Evolutionary conservation across 257 asterid species (phyloP), one percentile per base, ranked within the genome.

Genomic region (Nicotiana tabacum): DNA sequence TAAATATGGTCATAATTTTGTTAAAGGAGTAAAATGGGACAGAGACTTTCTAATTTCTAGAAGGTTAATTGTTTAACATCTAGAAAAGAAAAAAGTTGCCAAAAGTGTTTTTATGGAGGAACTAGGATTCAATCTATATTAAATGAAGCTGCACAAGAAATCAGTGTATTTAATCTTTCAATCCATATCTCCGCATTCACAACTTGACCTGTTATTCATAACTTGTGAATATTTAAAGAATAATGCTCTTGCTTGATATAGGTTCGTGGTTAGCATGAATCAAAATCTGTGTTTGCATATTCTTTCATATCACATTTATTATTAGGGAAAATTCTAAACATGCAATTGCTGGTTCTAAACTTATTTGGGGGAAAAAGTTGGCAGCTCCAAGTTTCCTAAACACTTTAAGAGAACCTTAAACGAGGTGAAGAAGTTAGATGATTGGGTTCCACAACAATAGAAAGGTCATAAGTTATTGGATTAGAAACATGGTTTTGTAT

Each of bases 401-500:
- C 68, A 24, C 37, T 27, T 27, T 7, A 64, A 64, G 46, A 30
- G 72, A 65, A 65, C 43, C 21, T 12, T 30, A 65, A 13, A 13
- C 32, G 21, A 65, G 43, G 43, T 65, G 43, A 33, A 64, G 69
- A 64, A 64, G 69, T 29, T 66, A 29, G 72, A 66, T 66, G 46
- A 66, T 66, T 66, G 72, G 72, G 10, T 66, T 30, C 72, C 5
- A 1, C 72, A 24, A 56, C 12, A 72, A 46, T 46, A 46, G 78
- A 51, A 17, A 72, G 53, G 37, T 72, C 78, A 43, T 64, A 72
- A 46, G 78, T 72, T 72, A 33, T 72, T 46, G 78, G 60, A 43
- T 72, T 18, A 72, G 35, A 72, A 72, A 72, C 37, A 11, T 72
- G 78, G 78, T 72, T 46, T 46, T 27, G 13, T 48, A 72, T 72